Evolutionary conservation across 352 stramenopile species (phyloP).

Genomic region (Phytophthora aleatoria): DNA sequence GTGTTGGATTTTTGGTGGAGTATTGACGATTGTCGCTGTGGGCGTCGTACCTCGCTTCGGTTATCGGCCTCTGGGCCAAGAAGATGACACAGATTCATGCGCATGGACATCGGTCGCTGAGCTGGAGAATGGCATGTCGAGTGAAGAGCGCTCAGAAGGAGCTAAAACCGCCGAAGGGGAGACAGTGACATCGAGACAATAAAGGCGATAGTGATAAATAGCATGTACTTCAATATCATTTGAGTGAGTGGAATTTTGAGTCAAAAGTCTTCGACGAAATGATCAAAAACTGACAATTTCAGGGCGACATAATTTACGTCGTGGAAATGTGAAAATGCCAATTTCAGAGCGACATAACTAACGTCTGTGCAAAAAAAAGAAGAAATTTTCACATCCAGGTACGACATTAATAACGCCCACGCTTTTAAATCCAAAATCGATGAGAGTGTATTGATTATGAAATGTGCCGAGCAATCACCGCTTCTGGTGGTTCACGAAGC

Average conservation of each 20-base stretch:
- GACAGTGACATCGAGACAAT: too few relatives aligned
- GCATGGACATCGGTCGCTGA: slow-evolving; percentile 10
- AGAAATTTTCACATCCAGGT: neutral
- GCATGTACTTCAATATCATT: too few relatives aligned
- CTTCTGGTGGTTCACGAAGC: slow-evolving; percentile 45
- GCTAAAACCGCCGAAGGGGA: too few relatives aligned
- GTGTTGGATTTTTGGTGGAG: slow-evolving; percentile 30
- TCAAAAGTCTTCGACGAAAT: too few relatives aligned
- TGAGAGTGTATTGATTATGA: too few relatives aligned
- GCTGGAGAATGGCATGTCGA: slow-evolving; percentile 12
- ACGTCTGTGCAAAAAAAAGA: neutral
- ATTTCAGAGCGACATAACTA: too few relatives aligned
- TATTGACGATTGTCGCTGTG: slow-evolving; percentile 14
- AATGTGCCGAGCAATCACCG: neutral
- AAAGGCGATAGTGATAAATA: too few relatives aligned
- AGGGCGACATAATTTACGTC: neutral
- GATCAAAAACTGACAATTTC: neutral
- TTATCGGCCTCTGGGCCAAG: slow-evolving; percentile 15
- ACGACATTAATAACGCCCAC: neutral
- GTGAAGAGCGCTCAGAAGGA: neutral
- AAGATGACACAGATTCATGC: slow-evolving; percentile 3
- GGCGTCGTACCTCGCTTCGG: slow-evolving; percentile 18
- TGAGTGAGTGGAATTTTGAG: too few relatives aligned
- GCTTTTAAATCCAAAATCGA: too few relatives aligned
- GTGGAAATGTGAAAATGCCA: neutral